Percentiles rank a stretch among this genome's conserved stretches.
These are phyloP conservation scores for Fistulinella prunicolor DNA, from an alignment of 768 basidiomycete genomes.

Conservation along the genomic window DNA sequence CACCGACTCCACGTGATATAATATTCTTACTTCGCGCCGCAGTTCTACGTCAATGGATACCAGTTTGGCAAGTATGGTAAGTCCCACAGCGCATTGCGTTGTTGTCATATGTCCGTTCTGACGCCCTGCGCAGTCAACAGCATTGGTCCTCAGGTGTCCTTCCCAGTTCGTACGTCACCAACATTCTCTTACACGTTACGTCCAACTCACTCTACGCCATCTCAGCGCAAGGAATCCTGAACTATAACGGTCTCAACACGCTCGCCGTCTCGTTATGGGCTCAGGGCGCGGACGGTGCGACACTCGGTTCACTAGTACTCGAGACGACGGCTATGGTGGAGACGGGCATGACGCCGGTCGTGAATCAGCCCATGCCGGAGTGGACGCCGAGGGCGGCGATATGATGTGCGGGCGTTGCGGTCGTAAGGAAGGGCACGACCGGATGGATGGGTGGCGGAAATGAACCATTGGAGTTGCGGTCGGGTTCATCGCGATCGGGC, in stretches of 20 bases:
- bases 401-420: not conserved
- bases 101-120: not conserved
- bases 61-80: conserved; percentile 28
- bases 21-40: not conserved
- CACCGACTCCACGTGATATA: not conserved
- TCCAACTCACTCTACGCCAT: not conserved
- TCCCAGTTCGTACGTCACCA: conserved; percentile 24
- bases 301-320: conserved; percentile 38
- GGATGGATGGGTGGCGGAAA: not conserved
- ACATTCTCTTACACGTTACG: not conserved
- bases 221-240: conserved; percentile 48
- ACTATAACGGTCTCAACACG: conserved; percentile 47
- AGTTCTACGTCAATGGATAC: conserved; percentile 29
- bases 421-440: not conserved
- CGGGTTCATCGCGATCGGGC: no score
- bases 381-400: conserved; percentile 21
- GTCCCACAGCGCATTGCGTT: not conserved
- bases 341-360: conserved; percentile 21
- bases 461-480: no score
- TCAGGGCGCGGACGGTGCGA: conserved; percentile 38
- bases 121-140: conserved; percentile 17
- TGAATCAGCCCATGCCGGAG: conserved; percentile 27
- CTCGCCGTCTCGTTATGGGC: conserved; percentile 51
- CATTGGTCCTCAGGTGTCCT: conserved; percentile 24
- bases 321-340: conserved; percentile 34